Conservation (phyloP, 306 rosid genomes). For the Astragalus membranaceus region DNA sequence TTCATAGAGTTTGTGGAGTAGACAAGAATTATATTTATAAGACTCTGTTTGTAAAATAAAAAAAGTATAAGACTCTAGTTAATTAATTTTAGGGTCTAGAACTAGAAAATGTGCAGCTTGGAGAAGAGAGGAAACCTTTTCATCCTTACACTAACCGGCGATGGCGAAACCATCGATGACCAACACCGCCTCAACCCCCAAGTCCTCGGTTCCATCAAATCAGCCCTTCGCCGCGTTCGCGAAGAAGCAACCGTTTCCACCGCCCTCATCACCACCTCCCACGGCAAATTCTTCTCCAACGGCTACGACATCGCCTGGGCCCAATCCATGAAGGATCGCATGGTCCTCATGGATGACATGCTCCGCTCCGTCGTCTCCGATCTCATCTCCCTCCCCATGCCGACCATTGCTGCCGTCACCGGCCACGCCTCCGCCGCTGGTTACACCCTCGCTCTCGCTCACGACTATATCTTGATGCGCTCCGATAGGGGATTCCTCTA, state of each 20-base stretch:
- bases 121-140: slow-evolving; percentile 61
- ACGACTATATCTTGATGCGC: slow-evolving; percentile 69
- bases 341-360: slow-evolving; percentile 20
- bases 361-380: slow-evolving; percentile 43
- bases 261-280: slow-evolving; percentile 73
- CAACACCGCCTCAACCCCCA: slow-evolving; percentile 74
- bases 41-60: neutral
- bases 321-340: neutral
- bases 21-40: neutral
- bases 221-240: slow-evolving; percentile 48
- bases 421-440: slow-evolving; percentile 91
- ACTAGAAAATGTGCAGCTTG: slow-evolving; percentile 44
- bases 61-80: neutral
- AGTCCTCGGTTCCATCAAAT: slow-evolving; percentile 45
- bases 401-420: slow-evolving; percentile 69
- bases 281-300: slow-evolving; percentile 86
- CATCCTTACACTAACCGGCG: slow-evolving; percentile 63
- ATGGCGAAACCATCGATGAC: slow-evolving; percentile 48
- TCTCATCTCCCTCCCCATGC: slow-evolving; percentile 64
- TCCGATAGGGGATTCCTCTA: slow-evolving; percentile 68
- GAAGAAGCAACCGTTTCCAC: slow-evolving; percentile 39
- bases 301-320: slow-evolving; percentile 77
- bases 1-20: neutral
- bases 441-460: slow-evolving; percentile 50
- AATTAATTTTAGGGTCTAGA: neutral